phyloP scores from a whole-genome alignment of 768 basidiomycete genomes.

The Amanita pseudoporphyria region DNA sequence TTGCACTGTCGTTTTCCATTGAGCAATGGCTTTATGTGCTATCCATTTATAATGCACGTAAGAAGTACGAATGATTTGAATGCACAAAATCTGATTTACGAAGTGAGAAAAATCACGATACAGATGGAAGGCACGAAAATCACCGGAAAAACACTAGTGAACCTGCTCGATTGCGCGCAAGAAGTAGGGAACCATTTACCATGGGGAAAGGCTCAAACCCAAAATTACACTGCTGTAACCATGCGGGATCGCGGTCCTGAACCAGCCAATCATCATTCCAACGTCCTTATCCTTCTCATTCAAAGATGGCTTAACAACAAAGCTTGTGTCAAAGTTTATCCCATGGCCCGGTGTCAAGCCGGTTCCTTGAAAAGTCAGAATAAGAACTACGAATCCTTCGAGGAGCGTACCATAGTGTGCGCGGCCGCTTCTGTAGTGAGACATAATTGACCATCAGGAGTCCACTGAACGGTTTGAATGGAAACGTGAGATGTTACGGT shows the following conservation, averaged over 20 bases:
- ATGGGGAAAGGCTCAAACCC: slow-evolving; percentile 35
- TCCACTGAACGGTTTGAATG: slow-evolving; percentile 55
- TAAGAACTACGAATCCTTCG: neutral
- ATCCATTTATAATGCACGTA: slow-evolving; percentile 52
- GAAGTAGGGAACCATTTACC: slow-evolving; percentile 54
- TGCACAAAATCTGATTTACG: neutral
- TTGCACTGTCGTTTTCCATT: slow-evolving; percentile 32
- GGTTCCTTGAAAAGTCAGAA: slow-evolving; percentile 4
- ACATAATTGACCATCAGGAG: slow-evolving; percentile 62
- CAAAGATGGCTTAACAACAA: slow-evolving; percentile 35
- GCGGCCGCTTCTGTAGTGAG: slow-evolving; percentile 58
- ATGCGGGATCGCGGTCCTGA: slow-evolving; percentile 66
- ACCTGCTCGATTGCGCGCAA: slow-evolving; percentile 63
- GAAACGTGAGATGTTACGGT: slow-evolving; percentile 54
- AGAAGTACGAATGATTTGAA: slow-evolving; percentile 23
- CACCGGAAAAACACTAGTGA: slow-evolving; percentile 51
- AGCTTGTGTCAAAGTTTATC: slow-evolving; percentile 51
- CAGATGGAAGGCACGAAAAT: neutral
- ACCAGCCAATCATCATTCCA: slow-evolving; percentile 45
- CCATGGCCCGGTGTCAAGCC: slow-evolving; percentile 66
- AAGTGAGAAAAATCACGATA: neutral
- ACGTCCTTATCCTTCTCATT: slow-evolving; percentile 22
- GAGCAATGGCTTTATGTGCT: slow-evolving; percentile 48
- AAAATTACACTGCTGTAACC: slow-evolving; percentile 59
- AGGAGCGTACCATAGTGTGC: slow-evolving; percentile 51